phyloP scores from a whole-genome alignment of 495 filamentous ascomycete genomes.

The Pseudoneurospora amorphoporcata region DNA sequence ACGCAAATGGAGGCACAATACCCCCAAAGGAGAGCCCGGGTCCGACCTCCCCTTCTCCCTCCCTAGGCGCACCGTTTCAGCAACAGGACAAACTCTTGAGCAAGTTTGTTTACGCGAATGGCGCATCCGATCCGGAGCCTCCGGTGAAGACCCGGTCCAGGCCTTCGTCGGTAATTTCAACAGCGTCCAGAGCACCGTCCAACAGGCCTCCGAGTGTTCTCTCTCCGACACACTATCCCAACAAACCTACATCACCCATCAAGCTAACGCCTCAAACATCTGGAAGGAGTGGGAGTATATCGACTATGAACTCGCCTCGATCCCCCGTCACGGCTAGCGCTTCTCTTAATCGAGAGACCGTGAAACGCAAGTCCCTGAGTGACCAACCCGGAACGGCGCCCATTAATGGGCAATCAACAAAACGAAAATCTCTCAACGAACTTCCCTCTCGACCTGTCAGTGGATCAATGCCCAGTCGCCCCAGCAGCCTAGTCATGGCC shows the following conservation, averaged over 20 bases:
- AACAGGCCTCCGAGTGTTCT: conserved; percentile 15
- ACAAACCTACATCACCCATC: conserved; percentile 34
- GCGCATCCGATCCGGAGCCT: conserved; percentile 32
- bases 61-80: conserved; percentile 17
- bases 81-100: conserved; percentile 24
- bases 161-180: conserved; percentile 30
- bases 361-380: not conserved
- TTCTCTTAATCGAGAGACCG: conserved; percentile 1
- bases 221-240: conserved; percentile 12
- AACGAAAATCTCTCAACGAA: conserved; percentile 1
- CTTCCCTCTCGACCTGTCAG: not conserved
- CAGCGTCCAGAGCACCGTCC: conserved; percentile 26
- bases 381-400: not conserved
- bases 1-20: conserved; percentile 38
- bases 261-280: conserved; percentile 26
- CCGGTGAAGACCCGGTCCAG: conserved; percentile 14
- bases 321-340: conserved; percentile 7
- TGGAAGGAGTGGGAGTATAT: conserved; percentile 8
- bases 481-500: conserved; percentile 16
- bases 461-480: conserved; percentile 10
- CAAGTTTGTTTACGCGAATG: conserved; percentile 75
- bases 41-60: conserved; percentile 24
- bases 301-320: conserved; percentile 8
- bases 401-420: not conserved
- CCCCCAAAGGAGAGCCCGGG: conserved; percentile 14